Percentiles rank a stretch among this genome's conserved stretches.
phyloP scores from a whole-genome alignment of 2,329 filamentous ascomycete species.

The Myriangium duriaei region DNA sequence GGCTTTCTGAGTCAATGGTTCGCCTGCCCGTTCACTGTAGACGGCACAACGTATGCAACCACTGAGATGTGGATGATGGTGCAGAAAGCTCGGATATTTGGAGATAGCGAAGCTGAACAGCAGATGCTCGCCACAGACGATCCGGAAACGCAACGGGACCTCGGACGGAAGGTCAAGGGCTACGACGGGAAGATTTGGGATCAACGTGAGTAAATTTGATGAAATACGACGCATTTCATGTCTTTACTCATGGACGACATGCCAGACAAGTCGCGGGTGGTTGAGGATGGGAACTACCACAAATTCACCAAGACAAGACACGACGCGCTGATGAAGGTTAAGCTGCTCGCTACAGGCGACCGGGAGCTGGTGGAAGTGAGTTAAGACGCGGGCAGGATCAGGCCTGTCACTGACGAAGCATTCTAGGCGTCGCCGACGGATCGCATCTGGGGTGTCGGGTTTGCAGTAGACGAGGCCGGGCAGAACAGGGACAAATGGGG shows the following conservation, averaged over 20 bases:
- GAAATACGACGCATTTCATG: constrained; percentile 2
- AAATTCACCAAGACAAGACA: constrained; percentile 43
- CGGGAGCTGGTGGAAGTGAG: constrained; percentile 51
- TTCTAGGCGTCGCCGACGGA: constrained; percentile 39
- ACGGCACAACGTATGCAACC: constrained; percentile 26
- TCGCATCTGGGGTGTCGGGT: constrained; percentile 55
- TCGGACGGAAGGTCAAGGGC: constrained; percentile 43
- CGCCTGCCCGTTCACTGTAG: constrained; percentile 34
- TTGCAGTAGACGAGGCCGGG: constrained; percentile 38
- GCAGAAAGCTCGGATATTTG: constrained; percentile 31
- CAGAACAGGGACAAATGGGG: constrained; percentile 44
- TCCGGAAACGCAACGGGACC: constrained; percentile 30
- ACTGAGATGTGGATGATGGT: constrained; percentile 40
- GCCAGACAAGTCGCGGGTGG: constrained; percentile 40
- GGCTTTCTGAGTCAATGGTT: constrained; percentile 56
- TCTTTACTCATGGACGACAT: not conserved
- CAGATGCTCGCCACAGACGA: constrained; percentile 2
- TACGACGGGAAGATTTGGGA: constrained; percentile 45
- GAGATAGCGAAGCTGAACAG: constrained; percentile 22
- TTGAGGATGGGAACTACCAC: constrained; percentile 43
- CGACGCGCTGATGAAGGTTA: constrained; percentile 32
- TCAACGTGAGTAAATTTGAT: constrained; percentile 17
- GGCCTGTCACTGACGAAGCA: not conserved
- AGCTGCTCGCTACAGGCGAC: constrained; percentile 46
- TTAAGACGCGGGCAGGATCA: not conserved